phyloP scores from a whole-genome alignment of 2,329 filamentous ascomycete species.

The Passalora sequoiae region DNA sequence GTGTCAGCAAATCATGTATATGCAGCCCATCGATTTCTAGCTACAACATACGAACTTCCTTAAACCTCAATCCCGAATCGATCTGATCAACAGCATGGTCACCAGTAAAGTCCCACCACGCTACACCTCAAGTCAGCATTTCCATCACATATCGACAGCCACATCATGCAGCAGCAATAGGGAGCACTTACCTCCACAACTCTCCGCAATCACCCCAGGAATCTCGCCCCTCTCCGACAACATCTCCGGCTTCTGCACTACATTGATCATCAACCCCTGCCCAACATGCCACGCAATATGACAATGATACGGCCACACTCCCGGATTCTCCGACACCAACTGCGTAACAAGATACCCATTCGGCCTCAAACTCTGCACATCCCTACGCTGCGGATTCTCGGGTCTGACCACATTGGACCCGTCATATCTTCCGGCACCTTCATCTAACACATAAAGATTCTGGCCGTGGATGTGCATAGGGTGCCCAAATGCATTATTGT shows the following conservation, averaged over 20 bases:
- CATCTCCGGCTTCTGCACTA: conserved; percentile 18
- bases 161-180: no score
- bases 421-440: conserved; percentile 38
- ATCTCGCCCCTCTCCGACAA: conserved; percentile 30
- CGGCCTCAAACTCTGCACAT: conserved; percentile 29
- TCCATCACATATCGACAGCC: neutral
- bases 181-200: conserved; percentile 40
- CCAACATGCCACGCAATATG: conserved; percentile 27
- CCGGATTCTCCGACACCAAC: conserved; percentile 48
- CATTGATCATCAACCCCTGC: conserved; percentile 27
- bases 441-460: conserved; percentile 41
- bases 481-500: conserved; percentile 32
- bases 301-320: conserved; percentile 48
- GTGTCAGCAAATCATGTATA: no score
- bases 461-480: conserved; percentile 46
- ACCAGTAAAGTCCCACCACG: conserved; percentile 47
- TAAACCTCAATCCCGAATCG: conserved; percentile 45
- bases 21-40: no score
- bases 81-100: conserved; percentile 47
- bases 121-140: conserved; percentile 1
- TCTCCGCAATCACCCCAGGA: conserved; percentile 43
- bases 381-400: conserved; percentile 36
- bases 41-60: conserved; percentile 7
- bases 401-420: conserved; percentile 41
- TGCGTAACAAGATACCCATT: conserved; percentile 34